These are phyloP conservation scores for Piper longum DNA, from an alignment of 164 flowering plant species.

Conservation along the genomic window DNA sequence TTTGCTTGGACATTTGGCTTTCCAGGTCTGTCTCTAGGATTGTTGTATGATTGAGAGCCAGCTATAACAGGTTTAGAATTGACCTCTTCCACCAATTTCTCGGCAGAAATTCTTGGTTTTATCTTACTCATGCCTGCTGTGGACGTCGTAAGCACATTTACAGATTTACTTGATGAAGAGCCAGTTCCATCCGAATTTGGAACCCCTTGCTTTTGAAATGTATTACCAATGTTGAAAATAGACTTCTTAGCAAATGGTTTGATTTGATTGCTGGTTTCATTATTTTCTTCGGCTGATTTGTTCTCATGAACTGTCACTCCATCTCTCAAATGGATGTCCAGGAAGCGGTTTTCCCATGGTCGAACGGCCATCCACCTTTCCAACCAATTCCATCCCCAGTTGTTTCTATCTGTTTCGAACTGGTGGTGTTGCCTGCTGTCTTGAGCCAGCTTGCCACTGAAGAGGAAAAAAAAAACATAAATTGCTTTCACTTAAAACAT, in stretches of 20 bases:
- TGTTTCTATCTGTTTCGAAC: conserved; percentile 90
- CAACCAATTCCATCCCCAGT: conserved; percentile 99
- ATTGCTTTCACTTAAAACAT: neutral
- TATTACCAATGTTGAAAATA: neutral
- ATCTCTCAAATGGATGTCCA: conserved; percentile 64
- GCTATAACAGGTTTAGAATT: conserved; percentile 22
- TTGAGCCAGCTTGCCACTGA: conserved; percentile 98
- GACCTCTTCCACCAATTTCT: conserved; percentile 37
- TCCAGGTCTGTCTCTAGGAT: conserved; percentile 63
- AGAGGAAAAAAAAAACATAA: neutral
- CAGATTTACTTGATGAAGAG: conserved; percentile 50
- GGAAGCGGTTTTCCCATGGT: conserved; percentile 94
- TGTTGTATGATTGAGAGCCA: conserved; percentile 61
- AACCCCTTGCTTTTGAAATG: conserved; percentile 37
- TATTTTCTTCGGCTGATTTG: conserved; percentile 31
- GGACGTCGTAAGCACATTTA: conserved; percentile 26
- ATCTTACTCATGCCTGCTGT: conserved; percentile 20
- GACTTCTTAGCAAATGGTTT: conserved; percentile 39
- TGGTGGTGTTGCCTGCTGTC: conserved; percentile 38
- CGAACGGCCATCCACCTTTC: conserved; percentile 99
- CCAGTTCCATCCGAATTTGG: conserved; percentile 62
- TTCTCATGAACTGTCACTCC: conserved; percentile 47
- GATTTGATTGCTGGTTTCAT: conserved; percentile 19
- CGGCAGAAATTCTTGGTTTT: conserved; percentile 29
- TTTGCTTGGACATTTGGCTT: conserved; percentile 33